Evolutionary conservation across 306 rosid genomes (phyloP).

Genomic region (Gillenia trifoliata): DNA sequence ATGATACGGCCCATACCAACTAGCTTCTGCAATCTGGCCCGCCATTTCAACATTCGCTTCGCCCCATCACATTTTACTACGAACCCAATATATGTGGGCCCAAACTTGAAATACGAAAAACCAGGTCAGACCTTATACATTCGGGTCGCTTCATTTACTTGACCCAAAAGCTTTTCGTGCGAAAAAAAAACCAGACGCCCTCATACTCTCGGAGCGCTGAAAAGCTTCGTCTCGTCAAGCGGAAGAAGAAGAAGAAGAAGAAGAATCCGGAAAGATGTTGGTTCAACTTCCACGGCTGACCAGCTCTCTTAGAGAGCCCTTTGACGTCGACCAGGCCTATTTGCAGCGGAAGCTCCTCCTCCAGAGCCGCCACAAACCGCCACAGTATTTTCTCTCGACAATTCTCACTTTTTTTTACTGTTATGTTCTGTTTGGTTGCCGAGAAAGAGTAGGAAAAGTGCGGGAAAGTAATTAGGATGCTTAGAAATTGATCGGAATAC

Average conservation of each 20-base stretch:
- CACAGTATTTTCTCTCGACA: slow-evolving; percentile 16
- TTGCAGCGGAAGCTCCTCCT: slow-evolving; percentile 50
- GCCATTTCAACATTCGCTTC: too few relatives aligned
- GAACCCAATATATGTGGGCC: too few relatives aligned
- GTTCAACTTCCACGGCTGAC: slow-evolving; percentile 52
- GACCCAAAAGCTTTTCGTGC: too few relatives aligned
- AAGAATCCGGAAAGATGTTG: slow-evolving; percentile 26
- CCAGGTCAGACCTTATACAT: too few relatives aligned
- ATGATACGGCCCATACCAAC: too few relatives aligned
- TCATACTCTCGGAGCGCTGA: not conserved
- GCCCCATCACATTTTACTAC: too few relatives aligned
- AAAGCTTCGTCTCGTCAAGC: not conserved
- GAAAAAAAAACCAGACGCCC: not conserved
- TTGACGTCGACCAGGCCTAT: slow-evolving; percentile 52
- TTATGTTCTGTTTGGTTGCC: not conserved
- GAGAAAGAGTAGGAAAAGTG: not conserved
- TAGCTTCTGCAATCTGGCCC: too few relatives aligned
- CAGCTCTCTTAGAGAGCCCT: slow-evolving; percentile 42
- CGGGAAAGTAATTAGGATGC: not conserved
- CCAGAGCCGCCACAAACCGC: slow-evolving; percentile 28
- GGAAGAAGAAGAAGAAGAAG: too few relatives aligned
- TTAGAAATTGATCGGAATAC: not conserved
- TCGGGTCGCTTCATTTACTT: too few relatives aligned
- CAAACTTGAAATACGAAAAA: too few relatives aligned
- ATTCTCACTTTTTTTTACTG: not conserved